Evolutionary conservation across 495 filamentous ascomycete genomes (phyloP), one percentile per base, ranked within the genome.

Genomic region (Xylaria castorea): DNA sequence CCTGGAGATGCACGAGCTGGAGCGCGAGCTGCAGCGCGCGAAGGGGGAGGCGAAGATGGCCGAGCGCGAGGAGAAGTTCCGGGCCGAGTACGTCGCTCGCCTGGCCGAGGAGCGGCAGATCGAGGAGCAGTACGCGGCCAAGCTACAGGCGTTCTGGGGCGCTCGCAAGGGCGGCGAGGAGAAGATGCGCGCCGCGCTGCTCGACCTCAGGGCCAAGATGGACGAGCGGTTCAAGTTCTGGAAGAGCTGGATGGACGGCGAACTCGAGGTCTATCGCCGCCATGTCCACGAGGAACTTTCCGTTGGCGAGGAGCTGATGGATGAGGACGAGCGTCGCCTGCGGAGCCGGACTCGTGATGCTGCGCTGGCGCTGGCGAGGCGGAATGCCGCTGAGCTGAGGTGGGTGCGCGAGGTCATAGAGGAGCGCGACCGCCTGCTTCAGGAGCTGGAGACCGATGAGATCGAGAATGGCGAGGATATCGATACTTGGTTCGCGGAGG

Each of bases 101-200:
- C 72, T 71, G 18, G 71, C 67, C 1, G 71, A 75, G 61, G 80
- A 83, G 72, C 66, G 70, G 18, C 68, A 58, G 9, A 73, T 83
- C 22, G 82, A 82, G 73, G 75, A 80, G 3, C 74, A 79, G 67
- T 85, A 85, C 66, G 66, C 71, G 1, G 48, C 32, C 3, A 65
- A 72, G 32, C 74, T 82, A 38, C 60, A 61, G 40, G 40, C n/a
- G 22, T 82, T 78, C 48, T 84, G 80, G 79, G 66, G 46, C 42
- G 46, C 60, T 6, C 77, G 75, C 48, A n/a, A 38, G 27, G 76
- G 74, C 14, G 73, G 77, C 30, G 74, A 80, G 2, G 69, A 66
- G 25, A 74, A 71, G 16, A 51, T 78, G 32, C 70, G 68, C 42
- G 46, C 27, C 5, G 75, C 80, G 55, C 78, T 82, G 75, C 67